Conservation (phyloP, 805 yeast species). For the Candida patagonica region DNA sequence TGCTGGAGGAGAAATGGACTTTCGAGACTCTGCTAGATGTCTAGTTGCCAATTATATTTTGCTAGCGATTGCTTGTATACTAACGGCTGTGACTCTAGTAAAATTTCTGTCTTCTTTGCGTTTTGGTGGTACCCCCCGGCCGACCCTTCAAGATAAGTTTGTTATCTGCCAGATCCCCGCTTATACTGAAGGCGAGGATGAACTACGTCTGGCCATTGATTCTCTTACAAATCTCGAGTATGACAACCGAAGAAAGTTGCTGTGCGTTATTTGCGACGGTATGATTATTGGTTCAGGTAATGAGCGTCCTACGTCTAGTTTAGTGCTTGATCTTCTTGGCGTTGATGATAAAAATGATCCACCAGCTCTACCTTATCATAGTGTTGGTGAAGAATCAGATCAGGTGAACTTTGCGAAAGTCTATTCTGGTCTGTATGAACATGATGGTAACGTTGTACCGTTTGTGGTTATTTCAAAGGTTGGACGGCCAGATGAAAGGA, state of each 20-base stretch:
- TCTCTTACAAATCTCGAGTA: constrained; percentile 47
- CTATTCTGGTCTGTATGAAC: constrained; percentile 52
- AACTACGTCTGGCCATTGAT: constrained; percentile 47
- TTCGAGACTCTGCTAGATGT: constrained; percentile 31
- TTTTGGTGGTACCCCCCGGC: constrained; percentile 29
- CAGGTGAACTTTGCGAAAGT: constrained; percentile 55
- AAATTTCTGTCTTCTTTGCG: constrained; percentile 32
- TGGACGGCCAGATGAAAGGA: constrained; percentile 47
- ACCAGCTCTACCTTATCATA: constrained; percentile 43
- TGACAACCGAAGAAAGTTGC: constrained; percentile 47
- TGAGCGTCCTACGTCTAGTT: constrained; percentile 46
- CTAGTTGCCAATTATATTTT: constrained; percentile 33
- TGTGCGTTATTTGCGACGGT: constrained; percentile 53
- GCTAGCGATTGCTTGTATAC: constrained; percentile 30
- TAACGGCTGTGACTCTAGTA: constrained; percentile 31
- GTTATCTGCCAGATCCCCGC: constrained; percentile 36
- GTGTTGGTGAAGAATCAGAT: constrained; percentile 51
- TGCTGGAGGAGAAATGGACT: constrained; percentile 29
- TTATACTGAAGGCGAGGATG: constrained; percentile 50
- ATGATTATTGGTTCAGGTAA: constrained; percentile 52
- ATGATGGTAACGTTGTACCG: constrained; percentile 46
- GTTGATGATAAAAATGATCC: constrained; percentile 40
- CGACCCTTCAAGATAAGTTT: constrained; percentile 31
- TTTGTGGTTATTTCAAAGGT: constrained; percentile 45
- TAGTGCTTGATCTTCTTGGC: constrained; percentile 39